Conservation (phyloP, 2,329 filamentous ascomycete species). For the Monilinia aucupariae region DNA sequence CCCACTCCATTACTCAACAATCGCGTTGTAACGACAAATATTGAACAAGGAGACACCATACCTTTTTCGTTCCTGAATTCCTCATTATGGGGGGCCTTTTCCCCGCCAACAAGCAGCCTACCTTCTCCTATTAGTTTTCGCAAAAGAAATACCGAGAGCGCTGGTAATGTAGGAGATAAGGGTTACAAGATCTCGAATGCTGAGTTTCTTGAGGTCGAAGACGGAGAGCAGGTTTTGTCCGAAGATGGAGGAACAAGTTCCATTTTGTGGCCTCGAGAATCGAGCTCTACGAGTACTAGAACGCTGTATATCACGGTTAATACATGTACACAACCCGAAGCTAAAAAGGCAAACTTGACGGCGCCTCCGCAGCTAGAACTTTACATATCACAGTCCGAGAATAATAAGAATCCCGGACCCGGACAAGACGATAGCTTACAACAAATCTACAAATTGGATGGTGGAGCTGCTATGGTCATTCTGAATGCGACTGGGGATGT, state of each 20-base stretch:
- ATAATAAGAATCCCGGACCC: slow-evolving; percentile 63
- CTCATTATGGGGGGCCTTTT: slow-evolving; percentile 45
- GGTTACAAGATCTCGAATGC: slow-evolving; percentile 12
- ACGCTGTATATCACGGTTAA: slow-evolving; percentile 76
- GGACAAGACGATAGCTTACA: slow-evolving; percentile 27
- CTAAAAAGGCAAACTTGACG: slow-evolving; percentile 22
- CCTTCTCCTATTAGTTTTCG: slow-evolving; percentile 32
- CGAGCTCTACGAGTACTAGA: slow-evolving; percentile 20
- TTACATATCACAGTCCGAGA: slow-evolving; percentile 63
- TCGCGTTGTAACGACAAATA: slow-evolving; percentile 51
- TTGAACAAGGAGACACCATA: slow-evolving; percentile 56
- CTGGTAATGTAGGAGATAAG: slow-evolving; percentile 16
- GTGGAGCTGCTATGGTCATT: slow-evolving; percentile 45
- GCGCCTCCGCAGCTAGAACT: slow-evolving; percentile 68
- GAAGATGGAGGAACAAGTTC: neutral
- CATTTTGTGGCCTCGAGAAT: slow-evolving; percentile 23
- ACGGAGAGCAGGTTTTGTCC: neutral
- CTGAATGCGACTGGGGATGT: slow-evolving; percentile 60
- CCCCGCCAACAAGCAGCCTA: slow-evolving; percentile 35
- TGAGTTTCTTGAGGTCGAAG: slow-evolving; percentile 1
- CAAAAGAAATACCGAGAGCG: slow-evolving; percentile 19
- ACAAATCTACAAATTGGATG: slow-evolving; percentile 23
- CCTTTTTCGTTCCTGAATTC: slow-evolving; percentile 59
- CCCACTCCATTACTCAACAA: slow-evolving; percentile 59
- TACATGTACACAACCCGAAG: slow-evolving; percentile 69